A percentile compares a stretch with the other conserved stretches of the same genome.
phyloP scores from a whole-genome alignment of 1,139 yeast genomes.

The Wickerhamiella infanticola region DNA sequence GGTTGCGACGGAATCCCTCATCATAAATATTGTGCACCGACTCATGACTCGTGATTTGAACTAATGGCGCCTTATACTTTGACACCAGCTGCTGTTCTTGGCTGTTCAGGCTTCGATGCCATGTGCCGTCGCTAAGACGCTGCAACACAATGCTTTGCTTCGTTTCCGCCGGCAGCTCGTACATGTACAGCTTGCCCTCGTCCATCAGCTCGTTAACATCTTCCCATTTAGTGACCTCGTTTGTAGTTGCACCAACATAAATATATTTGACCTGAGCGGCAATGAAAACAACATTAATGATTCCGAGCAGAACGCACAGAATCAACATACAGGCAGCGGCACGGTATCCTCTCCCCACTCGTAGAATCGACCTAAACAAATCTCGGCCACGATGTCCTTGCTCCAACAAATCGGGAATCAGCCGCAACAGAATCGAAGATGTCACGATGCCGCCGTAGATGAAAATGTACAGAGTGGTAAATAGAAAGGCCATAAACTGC shows the following conservation, averaged over 20 bases:
- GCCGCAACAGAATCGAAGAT: conserved; percentile 1
- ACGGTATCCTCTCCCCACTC: conserved; percentile 13
- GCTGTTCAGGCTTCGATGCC: conserved; percentile 18
- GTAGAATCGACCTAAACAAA: conserved; percentile 10
- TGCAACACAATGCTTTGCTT: conserved; percentile 20
- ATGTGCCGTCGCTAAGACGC: conserved; percentile 16
- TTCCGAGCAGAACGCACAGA: conserved; percentile 37
- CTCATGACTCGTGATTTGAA: conserved; percentile 27
- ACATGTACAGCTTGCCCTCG: conserved; percentile 29
- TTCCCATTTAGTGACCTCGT: conserved; percentile 76
- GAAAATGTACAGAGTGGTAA: conserved; percentile 40
- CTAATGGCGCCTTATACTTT: conserved; percentile 15
- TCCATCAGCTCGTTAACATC: conserved; percentile 47
- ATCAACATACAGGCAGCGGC: conserved; percentile 38
- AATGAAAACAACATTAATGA: conserved; percentile 43
- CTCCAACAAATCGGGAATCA: background rate
- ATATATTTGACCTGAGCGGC: conserved; percentile 47
- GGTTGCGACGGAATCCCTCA: conserved; percentile 39
- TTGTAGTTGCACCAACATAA: conserved; percentile 78
- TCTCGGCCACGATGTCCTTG: conserved; percentile 14
- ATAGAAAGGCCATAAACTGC: conserved; percentile 51
- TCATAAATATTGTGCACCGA: conserved; percentile 56
- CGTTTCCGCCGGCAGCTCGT: conserved; percentile 12
- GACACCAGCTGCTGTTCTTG: conserved; percentile 17
- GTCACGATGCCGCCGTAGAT: conserved; percentile 43